These are phyloP conservation scores for Leccinum arenicola DNA, from an alignment of 768 basidiomycete genomes.

Conservation along the genomic window DNA sequence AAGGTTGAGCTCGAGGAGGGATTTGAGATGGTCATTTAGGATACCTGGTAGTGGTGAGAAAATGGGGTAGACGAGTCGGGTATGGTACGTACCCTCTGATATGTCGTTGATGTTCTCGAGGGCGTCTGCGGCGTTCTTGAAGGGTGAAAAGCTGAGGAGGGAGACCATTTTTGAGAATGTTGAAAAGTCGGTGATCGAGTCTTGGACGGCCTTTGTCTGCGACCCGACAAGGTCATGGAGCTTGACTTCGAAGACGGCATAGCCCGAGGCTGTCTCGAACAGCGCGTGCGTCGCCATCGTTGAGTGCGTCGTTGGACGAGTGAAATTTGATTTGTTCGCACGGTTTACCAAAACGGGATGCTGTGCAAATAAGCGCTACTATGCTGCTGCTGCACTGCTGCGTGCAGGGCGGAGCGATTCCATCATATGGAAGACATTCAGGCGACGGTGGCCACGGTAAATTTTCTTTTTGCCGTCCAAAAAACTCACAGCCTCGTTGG, in stretches of 20 bases:
- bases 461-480: neutral
- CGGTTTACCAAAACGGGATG: neutral
- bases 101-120: constrained; percentile 95
- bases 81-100: constrained; percentile 73
- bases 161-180: constrained; percentile 94
- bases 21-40: constrained; percentile 78
- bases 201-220: constrained; percentile 74
- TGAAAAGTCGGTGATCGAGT: constrained; percentile 79
- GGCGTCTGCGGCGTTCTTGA: constrained; percentile 90
- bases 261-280: constrained; percentile 92
- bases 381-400: no score
- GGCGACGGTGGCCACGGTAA: neutral
- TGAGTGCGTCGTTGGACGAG: constrained; percentile 31
- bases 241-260: constrained; percentile 88
- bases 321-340: constrained; percentile 23
- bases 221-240: constrained; percentile 85
- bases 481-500: neutral
- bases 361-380: neutral
- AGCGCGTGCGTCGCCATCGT: constrained; percentile 79
- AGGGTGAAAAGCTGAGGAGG: constrained; percentile 88
- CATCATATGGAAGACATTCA: neutral
- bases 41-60: constrained; percentile 51
- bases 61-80: no score
- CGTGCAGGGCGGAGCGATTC: neutral
- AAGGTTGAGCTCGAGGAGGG: constrained; percentile 85